Evolutionary conservation across 2,329 filamentous ascomycete species (phyloP).

Genomic region (Akanthomyces lecanii): DNA sequence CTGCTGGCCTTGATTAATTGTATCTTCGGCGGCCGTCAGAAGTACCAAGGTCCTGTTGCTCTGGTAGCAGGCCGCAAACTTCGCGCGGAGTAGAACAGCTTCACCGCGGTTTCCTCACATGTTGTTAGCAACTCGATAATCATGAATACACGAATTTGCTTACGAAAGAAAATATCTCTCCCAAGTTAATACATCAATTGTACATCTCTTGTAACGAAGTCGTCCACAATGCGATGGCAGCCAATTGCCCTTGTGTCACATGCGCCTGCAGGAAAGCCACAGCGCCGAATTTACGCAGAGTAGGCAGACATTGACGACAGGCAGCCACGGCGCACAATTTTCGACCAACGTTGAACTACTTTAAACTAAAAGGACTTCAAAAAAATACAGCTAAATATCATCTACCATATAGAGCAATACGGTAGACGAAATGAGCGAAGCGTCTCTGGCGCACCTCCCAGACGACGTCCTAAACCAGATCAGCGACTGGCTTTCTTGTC

Average conservation of each 20-base stretch:
- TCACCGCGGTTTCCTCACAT: not conserved
- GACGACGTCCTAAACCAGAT: not conserved
- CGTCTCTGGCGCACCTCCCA: not conserved
- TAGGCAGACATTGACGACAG: not conserved
- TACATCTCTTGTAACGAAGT: no score
- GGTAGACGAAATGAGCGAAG: no score
- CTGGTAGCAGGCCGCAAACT: slow-evolving; percentile 16
- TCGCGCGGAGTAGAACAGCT: not conserved
- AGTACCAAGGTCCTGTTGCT: slow-evolving; percentile 19
- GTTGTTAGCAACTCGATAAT: not conserved
- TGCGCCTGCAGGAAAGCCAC: no score
- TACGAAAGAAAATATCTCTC: no score
- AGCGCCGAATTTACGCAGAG: not conserved
- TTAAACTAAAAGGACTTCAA: no score
- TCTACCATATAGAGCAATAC: no score
- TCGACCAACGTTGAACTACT: no score
- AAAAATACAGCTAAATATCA: no score
- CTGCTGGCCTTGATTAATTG: slow-evolving; percentile 17
- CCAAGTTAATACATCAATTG: no score
- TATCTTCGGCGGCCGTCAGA: not conserved
- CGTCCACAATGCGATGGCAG: no score
- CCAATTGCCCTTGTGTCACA: no score
- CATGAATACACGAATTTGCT: no score
- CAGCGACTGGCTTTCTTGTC: not conserved
- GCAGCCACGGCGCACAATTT: not conserved